phyloP scores from a whole-genome alignment of 1,284 basidiomycete species.

The Hemileia vastatrix region DNA sequence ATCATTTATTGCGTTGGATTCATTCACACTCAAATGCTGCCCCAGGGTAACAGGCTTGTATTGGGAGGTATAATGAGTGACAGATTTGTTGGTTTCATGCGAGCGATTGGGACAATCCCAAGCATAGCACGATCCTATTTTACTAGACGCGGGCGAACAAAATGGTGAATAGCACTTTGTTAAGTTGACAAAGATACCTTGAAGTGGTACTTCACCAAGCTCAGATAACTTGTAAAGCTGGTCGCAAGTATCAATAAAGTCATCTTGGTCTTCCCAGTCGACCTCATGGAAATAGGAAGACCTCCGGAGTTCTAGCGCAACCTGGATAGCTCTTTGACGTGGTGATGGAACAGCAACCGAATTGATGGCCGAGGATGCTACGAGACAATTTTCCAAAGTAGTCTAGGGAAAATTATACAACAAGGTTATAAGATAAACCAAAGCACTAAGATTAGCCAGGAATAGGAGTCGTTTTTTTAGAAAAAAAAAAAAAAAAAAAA shows the following conservation, averaged over 20 bases:
- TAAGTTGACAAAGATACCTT: constrained; percentile 8
- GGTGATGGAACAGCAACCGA: too few species aligned
- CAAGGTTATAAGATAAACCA: too few species aligned
- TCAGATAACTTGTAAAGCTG: too few species aligned
- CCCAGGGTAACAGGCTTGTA: constrained; percentile 30
- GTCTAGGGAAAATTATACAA: too few species aligned
- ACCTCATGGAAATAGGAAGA: constrained; percentile 96
- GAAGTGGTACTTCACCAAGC: too few species aligned
- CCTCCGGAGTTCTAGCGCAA: constrained; percentile 77
- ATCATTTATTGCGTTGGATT: background rate
- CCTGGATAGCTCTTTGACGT: constrained; percentile 69
- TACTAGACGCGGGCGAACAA: constrained; percentile 50
- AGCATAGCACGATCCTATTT: background rate
- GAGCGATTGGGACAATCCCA: constrained; percentile 18
- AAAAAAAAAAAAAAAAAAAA: too few species aligned
- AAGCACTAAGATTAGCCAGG: too few species aligned
- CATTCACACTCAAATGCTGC: constrained; percentile 28
- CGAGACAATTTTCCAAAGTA: too few species aligned
- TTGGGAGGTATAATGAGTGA: constrained; percentile 26
- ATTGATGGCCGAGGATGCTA: too few species aligned
- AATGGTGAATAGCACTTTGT: constrained; percentile 54
- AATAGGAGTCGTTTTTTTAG: too few species aligned
- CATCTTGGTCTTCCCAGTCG: constrained; percentile 86
- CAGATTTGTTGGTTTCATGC: too few species aligned
- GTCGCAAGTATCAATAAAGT: too few species aligned